These are phyloP conservation scores for Didymella segeticola DNA, from an alignment of 2,329 filamentous ascomycete genomes.

Conservation along the genomic window DNA sequence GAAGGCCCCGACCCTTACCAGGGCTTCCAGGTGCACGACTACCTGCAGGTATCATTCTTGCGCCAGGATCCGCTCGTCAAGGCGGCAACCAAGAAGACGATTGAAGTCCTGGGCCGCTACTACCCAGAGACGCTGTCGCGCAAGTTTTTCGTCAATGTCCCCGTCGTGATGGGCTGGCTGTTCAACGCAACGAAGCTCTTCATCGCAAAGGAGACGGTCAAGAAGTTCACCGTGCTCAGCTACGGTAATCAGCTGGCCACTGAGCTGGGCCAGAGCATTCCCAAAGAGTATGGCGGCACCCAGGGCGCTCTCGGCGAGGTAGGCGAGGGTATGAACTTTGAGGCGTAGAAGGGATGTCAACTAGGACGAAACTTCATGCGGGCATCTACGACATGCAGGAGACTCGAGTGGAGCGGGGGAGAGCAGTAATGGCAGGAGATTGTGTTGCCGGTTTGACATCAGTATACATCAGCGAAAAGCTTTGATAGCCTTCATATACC, in stretches of 20 bases:
- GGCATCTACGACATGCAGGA: neutral
- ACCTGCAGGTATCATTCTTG: conserved; percentile 85
- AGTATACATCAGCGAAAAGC: conserved; percentile 1
- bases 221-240: conserved; percentile 58
- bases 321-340: conserved; percentile 51
- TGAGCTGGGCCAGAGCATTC: conserved; percentile 71
- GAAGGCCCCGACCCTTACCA: conserved; percentile 78
- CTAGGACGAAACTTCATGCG: neutral
- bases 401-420: neutral
- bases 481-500: conserved; percentile 25
- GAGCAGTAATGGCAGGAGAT: conserved; percentile 28
- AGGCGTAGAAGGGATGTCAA: conserved; percentile 10
- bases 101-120: conserved; percentile 78
- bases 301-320: conserved; percentile 59
- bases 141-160: conserved; percentile 97
- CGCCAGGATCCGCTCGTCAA: conserved; percentile 79
- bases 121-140: conserved; percentile 89
- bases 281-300: conserved; percentile 80
- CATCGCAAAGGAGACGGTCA: conserved; percentile 56
- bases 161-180: conserved; percentile 84
- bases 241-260: conserved; percentile 71
- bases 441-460: neutral
- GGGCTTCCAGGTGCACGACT: conserved; percentile 93
- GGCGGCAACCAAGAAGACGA: conserved; percentile 78
- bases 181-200: conserved; percentile 57